A percentile compares a stretch with the other conserved stretches of the same genome.
Evolutionary conservation across 495 filamentous ascomycete species (phyloP).

Genomic region (Penicillium goetzii): DNA sequence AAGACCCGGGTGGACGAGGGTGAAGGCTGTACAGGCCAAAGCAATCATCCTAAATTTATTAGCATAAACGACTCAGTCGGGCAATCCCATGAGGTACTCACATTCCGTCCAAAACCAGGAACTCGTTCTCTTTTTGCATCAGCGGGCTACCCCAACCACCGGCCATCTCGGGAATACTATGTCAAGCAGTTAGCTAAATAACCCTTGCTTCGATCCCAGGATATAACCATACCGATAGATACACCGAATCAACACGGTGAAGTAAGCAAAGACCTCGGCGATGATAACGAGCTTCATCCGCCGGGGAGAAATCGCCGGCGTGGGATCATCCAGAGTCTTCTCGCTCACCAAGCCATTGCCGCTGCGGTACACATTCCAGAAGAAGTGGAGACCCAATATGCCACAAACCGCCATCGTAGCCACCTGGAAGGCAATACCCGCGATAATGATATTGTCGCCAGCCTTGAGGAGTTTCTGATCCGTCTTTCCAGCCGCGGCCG

Average conservation of each 20-base stretch:
- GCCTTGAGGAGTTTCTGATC: slow-evolving; percentile 31
- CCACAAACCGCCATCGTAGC: slow-evolving; percentile 64
- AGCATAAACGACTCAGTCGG: not conserved
- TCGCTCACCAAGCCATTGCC: slow-evolving; percentile 37
- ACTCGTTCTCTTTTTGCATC: slow-evolving; percentile 68
- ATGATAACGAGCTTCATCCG: slow-evolving; percentile 57
- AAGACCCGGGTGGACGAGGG: slow-evolving; percentile 53
- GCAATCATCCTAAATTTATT: slow-evolving; percentile 49
- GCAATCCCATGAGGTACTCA: slow-evolving; percentile 31
- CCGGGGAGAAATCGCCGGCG: slow-evolving; percentile 26
- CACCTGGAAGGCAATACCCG: slow-evolving; percentile 73
- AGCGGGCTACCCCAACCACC: slow-evolving; percentile 69
- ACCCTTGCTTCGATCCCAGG: not conserved
- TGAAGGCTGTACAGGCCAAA: slow-evolving; percentile 49
- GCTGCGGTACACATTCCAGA: slow-evolving; percentile 43
- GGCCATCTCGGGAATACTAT: slow-evolving; percentile 65
- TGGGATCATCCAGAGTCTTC: slow-evolving; percentile 29
- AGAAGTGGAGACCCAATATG: slow-evolving; percentile 53
- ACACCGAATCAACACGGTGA: slow-evolving; percentile 65
- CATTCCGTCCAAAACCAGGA: slow-evolving; percentile 65
- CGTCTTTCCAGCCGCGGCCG: slow-evolving; percentile 38
- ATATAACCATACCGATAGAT: slow-evolving; percentile 58
- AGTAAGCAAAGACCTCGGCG: slow-evolving; percentile 58
- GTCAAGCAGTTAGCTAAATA: not conserved
- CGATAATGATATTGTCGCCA: slow-evolving; percentile 67